Evolutionary conservation across 2,329 filamentous ascomycete species (phyloP).

Genomic region (Hypoxylon sp.): DNA sequence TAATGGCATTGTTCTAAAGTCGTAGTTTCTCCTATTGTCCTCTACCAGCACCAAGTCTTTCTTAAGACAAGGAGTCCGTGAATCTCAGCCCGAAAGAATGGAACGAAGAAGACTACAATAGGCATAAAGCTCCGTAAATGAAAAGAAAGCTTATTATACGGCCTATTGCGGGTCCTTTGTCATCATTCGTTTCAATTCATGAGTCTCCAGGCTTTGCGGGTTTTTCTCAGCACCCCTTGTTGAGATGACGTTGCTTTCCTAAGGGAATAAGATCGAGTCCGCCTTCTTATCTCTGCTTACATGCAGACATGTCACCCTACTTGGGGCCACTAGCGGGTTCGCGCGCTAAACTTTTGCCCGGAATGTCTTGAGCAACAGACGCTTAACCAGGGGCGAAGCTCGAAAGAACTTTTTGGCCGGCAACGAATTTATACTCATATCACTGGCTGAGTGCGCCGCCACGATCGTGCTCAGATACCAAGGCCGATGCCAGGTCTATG

Average conservation of each 20-base stretch:
- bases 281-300: slow-evolving; percentile 1
- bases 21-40: slow-evolving; percentile 5
- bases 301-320: no score
- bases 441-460: neutral
- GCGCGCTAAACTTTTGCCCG: neutral
- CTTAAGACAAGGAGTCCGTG: neutral
- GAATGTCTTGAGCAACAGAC: neutral
- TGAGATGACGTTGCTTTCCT: neutral
- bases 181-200: neutral
- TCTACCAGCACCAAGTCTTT: slow-evolving; percentile 4
- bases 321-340: no score
- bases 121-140: neutral
- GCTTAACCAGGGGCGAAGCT: neutral
- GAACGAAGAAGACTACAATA: neutral
- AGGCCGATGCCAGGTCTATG: slow-evolving; percentile 22
- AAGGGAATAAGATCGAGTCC: neutral
- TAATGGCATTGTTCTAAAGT: slow-evolving; percentile 32
- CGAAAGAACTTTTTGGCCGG: neutral
- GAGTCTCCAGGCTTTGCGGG: neutral
- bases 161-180: neutral
- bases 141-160: no score
- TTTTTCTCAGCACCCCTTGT: neutral
- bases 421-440: neutral
- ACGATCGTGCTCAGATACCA: slow-evolving; percentile 5
- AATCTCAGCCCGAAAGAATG: neutral